Conservation (phyloP, 2,329 filamentous ascomycete species). For the Tolypocladium capitatum region DNA sequence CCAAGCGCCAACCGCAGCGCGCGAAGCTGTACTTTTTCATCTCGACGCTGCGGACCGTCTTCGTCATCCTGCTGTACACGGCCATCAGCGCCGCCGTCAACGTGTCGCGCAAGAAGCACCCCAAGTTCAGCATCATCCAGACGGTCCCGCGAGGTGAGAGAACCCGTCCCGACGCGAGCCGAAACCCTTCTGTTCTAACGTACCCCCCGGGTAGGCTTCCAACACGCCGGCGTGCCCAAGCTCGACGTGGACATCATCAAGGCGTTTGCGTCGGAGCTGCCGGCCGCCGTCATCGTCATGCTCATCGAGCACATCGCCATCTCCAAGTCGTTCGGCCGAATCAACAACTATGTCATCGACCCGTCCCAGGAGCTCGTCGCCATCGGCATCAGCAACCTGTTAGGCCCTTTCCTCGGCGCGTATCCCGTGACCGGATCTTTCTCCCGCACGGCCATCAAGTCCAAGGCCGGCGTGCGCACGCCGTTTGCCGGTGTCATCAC, state of each 20-base stretch:
- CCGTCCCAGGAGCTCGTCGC: constrained; percentile 70
- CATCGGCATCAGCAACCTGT: constrained; percentile 61
- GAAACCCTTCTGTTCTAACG: background rate
- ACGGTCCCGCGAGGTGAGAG: constrained; percentile 51
- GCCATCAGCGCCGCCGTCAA: constrained; percentile 63
- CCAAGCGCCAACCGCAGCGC: constrained; percentile 51
- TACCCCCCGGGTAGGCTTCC: constrained; percentile 39
- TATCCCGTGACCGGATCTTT: constrained; percentile 87
- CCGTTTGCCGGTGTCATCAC: constrained; percentile 80
- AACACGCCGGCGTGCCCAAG: constrained; percentile 51
- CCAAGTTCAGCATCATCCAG: constrained; percentile 51
- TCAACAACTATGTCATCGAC: constrained; percentile 72
- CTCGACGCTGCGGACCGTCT: constrained; percentile 64
- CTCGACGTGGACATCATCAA: constrained; percentile 48
- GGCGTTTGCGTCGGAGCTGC: constrained; percentile 51
- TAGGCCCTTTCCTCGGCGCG: constrained; percentile 66
- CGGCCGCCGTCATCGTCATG: constrained; percentile 63
- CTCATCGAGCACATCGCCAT: constrained; percentile 75
- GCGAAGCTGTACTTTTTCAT: constrained; percentile 67
- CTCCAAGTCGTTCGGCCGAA: constrained; percentile 66
- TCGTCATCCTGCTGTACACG: constrained; percentile 71
- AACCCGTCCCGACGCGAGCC: background rate
- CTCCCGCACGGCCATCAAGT: constrained; percentile 82
- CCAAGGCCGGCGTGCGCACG: constrained; percentile 82
- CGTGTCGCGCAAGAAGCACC: constrained; percentile 39